Evolutionary conservation across 768 basidiomycete genomes (phyloP), one percentile per base, ranked within the genome.

Genomic region (Kwoniella sp.): DNA sequence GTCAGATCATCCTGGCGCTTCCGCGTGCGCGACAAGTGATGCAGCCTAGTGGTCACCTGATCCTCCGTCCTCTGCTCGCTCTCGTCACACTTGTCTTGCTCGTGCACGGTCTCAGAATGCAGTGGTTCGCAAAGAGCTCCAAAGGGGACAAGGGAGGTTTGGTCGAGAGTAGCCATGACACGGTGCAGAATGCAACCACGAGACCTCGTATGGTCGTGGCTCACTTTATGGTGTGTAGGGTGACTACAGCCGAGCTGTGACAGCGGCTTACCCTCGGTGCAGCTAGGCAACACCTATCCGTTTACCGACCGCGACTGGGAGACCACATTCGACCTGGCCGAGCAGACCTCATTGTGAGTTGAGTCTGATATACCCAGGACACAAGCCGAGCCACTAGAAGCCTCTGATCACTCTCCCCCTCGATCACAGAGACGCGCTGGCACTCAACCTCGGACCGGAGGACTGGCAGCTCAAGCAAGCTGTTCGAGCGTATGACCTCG

Each of bases 241-340:
- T 10, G 7, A n/a, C 37, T 36, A 19, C 34, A 36, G 34, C 6
- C 15, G 6, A 6, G 34, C 15, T 6, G 34, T 36, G 15, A 14
- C 5, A 15, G 14, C 17, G 32, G 17, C 19, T 32, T n/a, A 34
- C 31, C 9, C 11, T 40, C 37, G 20, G 7, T 29, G 7, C 42
- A 75, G 73, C 62, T 75, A 2, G 74, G 74, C 1, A 75, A 75
- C 41, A 73, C 73, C 0, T 69, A 71, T 41, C 67, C 68, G 12
- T 75, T 68, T 59, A 67, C 65, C 0, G 48, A 53, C 3, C 25
- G 56, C 8, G 64, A 73, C 27, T 73, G 72, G 72, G 14, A 17
- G 3, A 32, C 43, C 14, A 70, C 70, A 12, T 59, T 73, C 26
- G 45, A 56, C 17, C 60, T 71, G 5, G 72, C 68, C 4, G 43